Percentiles rank a stretch among this genome's conserved stretches.
These are phyloP conservation scores for Neurospora sublineolata DNA, from an alignment of 495 filamentous ascomycete species.

Conservation along the genomic window DNA sequence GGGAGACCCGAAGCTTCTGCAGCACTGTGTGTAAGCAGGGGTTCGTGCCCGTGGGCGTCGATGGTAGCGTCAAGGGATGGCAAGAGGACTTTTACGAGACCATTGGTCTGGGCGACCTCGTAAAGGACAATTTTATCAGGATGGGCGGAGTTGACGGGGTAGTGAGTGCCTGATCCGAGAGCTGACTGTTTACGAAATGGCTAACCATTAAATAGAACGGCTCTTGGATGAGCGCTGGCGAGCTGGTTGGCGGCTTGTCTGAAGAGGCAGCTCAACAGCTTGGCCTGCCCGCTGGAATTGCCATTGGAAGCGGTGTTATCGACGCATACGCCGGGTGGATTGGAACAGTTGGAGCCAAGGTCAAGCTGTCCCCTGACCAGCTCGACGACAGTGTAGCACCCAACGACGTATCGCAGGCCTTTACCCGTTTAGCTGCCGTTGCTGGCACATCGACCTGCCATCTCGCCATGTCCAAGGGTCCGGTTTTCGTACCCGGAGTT, in stretches of 20 bases:
- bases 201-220: conserved; percentile 56
- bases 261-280: conserved; percentile 74
- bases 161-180: conserved; percentile 49
- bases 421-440: conserved; percentile 84
- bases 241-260: conserved; percentile 73
- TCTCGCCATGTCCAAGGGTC: conserved; percentile 82
- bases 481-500: conserved; percentile 85
- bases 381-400: conserved; percentile 48
- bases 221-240: conserved; percentile 77
- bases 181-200: background rate
- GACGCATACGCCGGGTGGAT: conserved; percentile 99
- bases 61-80: conserved; percentile 97
- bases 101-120: conserved; percentile 75
- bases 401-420: conserved; percentile 83
- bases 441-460: conserved; percentile 96
- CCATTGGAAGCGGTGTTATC: conserved; percentile 90
- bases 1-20: conserved; percentile 83
- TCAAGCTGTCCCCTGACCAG: conserved; percentile 51
- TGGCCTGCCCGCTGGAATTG: conserved; percentile 77
- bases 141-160: conserved; percentile 89
- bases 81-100: conserved; percentile 80
- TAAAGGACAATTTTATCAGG: conserved; percentile 74
- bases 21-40: conserved; percentile 94
- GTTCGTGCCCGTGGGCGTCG: conserved; percentile 86
- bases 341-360: conserved; percentile 93